Conservation (phyloP, 2,329 filamentous ascomycete species). For the Teratosphaeria gauchensis region DNA sequence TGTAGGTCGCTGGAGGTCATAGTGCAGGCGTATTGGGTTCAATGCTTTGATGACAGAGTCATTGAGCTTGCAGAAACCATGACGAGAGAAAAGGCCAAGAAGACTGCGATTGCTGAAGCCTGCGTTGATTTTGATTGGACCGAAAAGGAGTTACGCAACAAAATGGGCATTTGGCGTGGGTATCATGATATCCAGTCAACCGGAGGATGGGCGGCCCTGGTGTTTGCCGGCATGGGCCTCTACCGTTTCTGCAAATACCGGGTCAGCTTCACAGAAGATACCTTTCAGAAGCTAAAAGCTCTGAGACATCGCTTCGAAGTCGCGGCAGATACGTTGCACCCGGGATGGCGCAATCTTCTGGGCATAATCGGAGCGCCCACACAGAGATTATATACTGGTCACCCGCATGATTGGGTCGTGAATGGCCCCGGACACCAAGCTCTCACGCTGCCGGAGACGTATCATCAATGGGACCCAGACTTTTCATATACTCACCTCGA, state of each 20-base stretch:
- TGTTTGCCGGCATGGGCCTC: slow-evolving; percentile 49
- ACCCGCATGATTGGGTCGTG: slow-evolving; percentile 46
- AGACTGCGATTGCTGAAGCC: slow-evolving; percentile 44
- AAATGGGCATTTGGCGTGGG: slow-evolving; percentile 45
- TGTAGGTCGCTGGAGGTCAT: slow-evolving; percentile 50
- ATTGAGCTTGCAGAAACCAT: slow-evolving; percentile 26
- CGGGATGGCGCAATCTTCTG: slow-evolving; percentile 41
- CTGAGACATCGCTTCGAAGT: slow-evolving; percentile 37
- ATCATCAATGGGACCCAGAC: slow-evolving; percentile 37
- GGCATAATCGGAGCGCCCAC: slow-evolving; percentile 37
- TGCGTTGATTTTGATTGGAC: slow-evolving; percentile 46
- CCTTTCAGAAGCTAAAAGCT: slow-evolving; percentile 38
- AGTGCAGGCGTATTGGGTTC: slow-evolving; percentile 48
- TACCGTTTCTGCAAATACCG: slow-evolving; percentile 54
- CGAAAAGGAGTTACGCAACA: slow-evolving; percentile 49
- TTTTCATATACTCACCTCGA: slow-evolving; percentile 43
- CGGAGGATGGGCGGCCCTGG: slow-evolving; percentile 46
- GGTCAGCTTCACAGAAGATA: slow-evolving; percentile 42
- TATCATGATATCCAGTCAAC: slow-evolving; percentile 50
- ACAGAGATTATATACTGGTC: slow-evolving; percentile 35
- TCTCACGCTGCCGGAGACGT: slow-evolving; percentile 38
- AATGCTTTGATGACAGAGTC: slow-evolving; percentile 45
- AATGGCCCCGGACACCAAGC: slow-evolving; percentile 31
- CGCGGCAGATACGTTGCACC: slow-evolving; percentile 23
- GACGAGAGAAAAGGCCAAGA: slow-evolving; percentile 36